Evolutionary conservation across 1,284 basidiomycete genomes (phyloP).

Genomic region (Cryptococcus hybrid): DNA sequence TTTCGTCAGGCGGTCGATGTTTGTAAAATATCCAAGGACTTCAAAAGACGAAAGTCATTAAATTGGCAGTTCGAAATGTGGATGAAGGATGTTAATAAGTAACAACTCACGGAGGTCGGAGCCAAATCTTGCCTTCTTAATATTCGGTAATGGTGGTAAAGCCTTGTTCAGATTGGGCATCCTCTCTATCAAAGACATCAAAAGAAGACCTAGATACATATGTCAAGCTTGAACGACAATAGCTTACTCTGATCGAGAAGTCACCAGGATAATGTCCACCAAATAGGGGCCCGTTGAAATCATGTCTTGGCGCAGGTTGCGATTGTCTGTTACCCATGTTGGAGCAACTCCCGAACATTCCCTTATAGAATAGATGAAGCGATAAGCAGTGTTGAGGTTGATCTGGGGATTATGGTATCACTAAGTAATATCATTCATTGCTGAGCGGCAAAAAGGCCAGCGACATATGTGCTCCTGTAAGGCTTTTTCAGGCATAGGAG

Average conservation of each 20-base stretch:
- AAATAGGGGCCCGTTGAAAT: slow-evolving; percentile 13
- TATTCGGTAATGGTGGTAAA: slow-evolving; percentile 5
- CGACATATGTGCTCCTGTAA: neutral
- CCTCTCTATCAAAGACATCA: neutral
- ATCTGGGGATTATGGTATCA: neutral
- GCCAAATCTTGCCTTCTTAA: slow-evolving; percentile 9
- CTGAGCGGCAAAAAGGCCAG: neutral
- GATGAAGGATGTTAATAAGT: neutral
- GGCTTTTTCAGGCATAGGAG: neutral
- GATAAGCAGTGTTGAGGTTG: too few relatives aligned
- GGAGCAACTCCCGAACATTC: neutral
- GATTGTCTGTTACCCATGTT: slow-evolving; percentile 5
- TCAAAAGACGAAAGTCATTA: too few relatives aligned
- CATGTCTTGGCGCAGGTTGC: slow-evolving; percentile 2
- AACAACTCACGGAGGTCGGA: slow-evolving; percentile 11
- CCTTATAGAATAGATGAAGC: neutral
- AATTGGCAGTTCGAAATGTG: neutral
- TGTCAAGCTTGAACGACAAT: neutral
- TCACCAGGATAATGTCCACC: slow-evolving; percentile 14
- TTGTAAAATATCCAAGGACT: slow-evolving; percentile 19
- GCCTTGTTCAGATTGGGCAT: slow-evolving; percentile 8
- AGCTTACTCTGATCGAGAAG: slow-evolving; percentile 15
- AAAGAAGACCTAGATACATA: neutral
- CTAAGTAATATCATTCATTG: neutral
- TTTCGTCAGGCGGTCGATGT: slow-evolving; percentile 16